phyloP scores from a whole-genome alignment of 495 filamentous ascomycete genomes.

The Lichina pygmaea region DNA sequence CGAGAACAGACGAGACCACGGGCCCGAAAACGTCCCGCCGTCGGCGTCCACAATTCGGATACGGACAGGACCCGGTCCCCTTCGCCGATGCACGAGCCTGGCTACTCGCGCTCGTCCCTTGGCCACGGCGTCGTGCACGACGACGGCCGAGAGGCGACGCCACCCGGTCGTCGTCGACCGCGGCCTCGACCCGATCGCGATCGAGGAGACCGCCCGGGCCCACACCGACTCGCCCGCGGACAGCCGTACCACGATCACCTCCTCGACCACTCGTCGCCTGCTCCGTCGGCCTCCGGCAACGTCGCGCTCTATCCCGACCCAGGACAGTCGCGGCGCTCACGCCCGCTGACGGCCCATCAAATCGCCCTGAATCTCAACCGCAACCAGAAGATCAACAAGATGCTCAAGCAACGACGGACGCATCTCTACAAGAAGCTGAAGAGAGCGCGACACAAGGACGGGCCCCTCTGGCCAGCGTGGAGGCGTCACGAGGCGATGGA shows the following conservation, averaged over 20 bases:
- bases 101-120: no score
- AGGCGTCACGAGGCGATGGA: conserved; percentile 36
- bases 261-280: conserved; percentile 16
- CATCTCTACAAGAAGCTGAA: conserved; percentile 12
- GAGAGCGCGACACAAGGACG: conserved; percentile 24
- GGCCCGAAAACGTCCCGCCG: conserved; percentile 17
- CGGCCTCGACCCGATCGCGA: no score
- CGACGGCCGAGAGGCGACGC: no score
- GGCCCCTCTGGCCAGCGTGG: conserved; percentile 37
- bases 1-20: conserved; percentile 29
- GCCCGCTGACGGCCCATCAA: conserved; percentile 80
- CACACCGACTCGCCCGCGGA: conserved; percentile 1
- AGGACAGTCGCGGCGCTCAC: conserved; percentile 26
- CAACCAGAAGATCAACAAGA: conserved; percentile 63
- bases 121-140: no score
- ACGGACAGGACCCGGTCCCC: conserved; percentile 29
- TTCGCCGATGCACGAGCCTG: conserved; percentile 11
- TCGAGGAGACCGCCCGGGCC: no score
- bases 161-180: no score
- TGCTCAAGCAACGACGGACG: conserved; percentile 45
- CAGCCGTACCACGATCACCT: neutral
- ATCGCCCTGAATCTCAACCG: conserved; percentile 76
- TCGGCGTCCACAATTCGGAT: conserved; percentile 14
- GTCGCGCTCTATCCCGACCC: conserved; percentile 22
- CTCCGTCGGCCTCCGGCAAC: conserved; percentile 21